Percentiles rank a stretch among this genome's conserved stretches.
phyloP scores from a whole-genome alignment of 2,329 filamentous ascomycete species.

The Curvularia spicifera region DNA sequence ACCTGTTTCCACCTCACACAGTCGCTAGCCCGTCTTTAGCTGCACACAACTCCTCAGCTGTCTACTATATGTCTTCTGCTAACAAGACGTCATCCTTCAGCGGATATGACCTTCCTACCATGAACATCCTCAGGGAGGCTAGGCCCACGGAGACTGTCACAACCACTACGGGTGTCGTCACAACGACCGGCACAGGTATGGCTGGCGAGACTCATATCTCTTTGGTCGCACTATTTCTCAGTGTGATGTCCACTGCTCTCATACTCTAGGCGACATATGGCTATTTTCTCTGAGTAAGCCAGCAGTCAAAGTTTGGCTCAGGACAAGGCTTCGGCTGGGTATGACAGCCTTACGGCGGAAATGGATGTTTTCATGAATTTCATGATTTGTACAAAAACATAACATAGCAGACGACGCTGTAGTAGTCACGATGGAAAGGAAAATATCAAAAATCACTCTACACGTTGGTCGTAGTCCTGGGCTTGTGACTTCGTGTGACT shows the following conservation, averaged over 20 bases:
- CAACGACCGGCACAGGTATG: constrained; percentile 3
- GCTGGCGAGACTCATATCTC: constrained; percentile 12
- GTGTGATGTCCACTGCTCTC: constrained; percentile 12
- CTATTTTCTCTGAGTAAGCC: not conserved
- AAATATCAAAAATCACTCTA: not conserved
- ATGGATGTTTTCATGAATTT: not conserved
- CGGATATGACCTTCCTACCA: constrained; percentile 14
- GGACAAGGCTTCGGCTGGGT: not conserved
- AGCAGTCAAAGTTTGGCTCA: not conserved
- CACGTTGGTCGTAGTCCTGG: not conserved
- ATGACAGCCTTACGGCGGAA: not conserved
- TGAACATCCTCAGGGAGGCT: constrained; percentile 13
- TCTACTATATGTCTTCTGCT: not conserved
- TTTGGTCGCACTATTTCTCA: constrained; percentile 12
- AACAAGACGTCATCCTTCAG: constrained; percentile 8
- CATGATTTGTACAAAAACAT: not conserved
- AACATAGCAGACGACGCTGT: not conserved
- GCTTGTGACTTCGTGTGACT: not conserved
- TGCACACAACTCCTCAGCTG: not conserved
- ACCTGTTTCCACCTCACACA: constrained; percentile 1
- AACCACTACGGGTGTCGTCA: not conserved
- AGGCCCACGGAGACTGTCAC: constrained; percentile 3
- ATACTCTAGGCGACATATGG: constrained; percentile 9
- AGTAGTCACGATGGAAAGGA: not conserved
- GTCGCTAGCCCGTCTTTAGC: constrained; percentile 7